phyloP scores from a whole-genome alignment of 73 alveolate species.

The Tetrahymena elliotti region DNA sequence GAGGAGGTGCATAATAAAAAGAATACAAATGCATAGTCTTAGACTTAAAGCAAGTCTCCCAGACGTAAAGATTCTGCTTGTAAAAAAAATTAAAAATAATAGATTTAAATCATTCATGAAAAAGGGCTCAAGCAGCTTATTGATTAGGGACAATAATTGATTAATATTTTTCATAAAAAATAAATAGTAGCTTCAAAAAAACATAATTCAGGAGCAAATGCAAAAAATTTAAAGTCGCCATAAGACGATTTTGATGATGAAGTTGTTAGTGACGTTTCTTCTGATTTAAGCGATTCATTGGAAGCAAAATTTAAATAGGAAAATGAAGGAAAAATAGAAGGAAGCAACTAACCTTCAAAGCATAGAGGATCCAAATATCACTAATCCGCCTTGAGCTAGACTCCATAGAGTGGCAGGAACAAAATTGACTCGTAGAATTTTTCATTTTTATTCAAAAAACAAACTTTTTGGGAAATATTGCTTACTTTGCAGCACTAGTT shows the following conservation, averaged over 20 bases:
- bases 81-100: neutral
- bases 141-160: neutral
- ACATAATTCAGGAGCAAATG: neutral
- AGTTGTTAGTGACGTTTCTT: neutral
- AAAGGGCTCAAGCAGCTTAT: neutral
- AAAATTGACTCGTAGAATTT: neutral
- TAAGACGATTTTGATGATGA: neutral
- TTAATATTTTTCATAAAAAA: neutral
- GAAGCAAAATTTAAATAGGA: neutral
- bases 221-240: neutral
- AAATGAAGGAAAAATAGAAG: neutral
- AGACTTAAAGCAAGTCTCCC: neutral
- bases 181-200: neutral
- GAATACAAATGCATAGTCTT: neutral
- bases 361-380: neutral
- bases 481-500: neutral
- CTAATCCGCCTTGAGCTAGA: neutral
- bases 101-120: neutral
- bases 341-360: neutral
- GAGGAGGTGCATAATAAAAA: neutral
- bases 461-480: neutral
- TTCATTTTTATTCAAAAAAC: neutral
- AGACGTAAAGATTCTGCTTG: neutral
- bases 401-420: neutral
- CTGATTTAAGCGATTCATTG: neutral